Evolutionary conservation across 2,329 filamentous ascomycete species (phyloP), one percentile per base, ranked within the genome.

Genomic region (Shiraia bambusicola): DNA sequence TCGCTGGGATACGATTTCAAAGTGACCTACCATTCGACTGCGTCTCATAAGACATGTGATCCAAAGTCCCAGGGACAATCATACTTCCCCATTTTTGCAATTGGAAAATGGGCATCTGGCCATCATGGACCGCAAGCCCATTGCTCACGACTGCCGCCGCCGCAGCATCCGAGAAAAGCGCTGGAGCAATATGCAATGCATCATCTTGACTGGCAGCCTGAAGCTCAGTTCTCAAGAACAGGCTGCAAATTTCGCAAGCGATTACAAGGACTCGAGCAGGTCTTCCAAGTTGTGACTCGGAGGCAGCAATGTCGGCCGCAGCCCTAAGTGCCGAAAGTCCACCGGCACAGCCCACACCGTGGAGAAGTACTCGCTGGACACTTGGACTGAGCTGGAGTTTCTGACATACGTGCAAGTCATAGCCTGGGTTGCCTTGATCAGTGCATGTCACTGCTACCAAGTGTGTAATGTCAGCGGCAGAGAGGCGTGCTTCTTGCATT

Each of bases 101-200:
- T 19, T 83, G 77, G 56, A 84, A 86, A 10, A 75, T 54, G 1
- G 68, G 64, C 16, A 48, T 50, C 36, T 67, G 63, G 1, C 57
- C 45, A 6, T 50, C 47, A 2, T 55, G 45, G 14, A 64, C 70
- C 2, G 78, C 82, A 38, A 86, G 69, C 1, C 76, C 77, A 56
- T 88, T 88, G 57, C 80, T 83, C 25, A 88, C 58, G 1, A 88
- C 71, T 19, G 80, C 65, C 0, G 83, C 80, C 42, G 82, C 83
- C n/a, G 81, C 84, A 50, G 81, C 86, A 62, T 88, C 84, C 14
- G 82, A 86, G 61, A 88, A 88, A 2, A 88, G 67, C 11, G 78
- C 79, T 1, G 81, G 73, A 2, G 83, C 84, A 53, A 88, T 85
- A 24, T 83, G 74, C 9, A 82, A 78, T 45, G 84, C 74, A 52